These are phyloP conservation scores for Pythium folliculosum DNA, from an alignment of 352 stramenopile genomes.

Conservation along the genomic window DNA sequence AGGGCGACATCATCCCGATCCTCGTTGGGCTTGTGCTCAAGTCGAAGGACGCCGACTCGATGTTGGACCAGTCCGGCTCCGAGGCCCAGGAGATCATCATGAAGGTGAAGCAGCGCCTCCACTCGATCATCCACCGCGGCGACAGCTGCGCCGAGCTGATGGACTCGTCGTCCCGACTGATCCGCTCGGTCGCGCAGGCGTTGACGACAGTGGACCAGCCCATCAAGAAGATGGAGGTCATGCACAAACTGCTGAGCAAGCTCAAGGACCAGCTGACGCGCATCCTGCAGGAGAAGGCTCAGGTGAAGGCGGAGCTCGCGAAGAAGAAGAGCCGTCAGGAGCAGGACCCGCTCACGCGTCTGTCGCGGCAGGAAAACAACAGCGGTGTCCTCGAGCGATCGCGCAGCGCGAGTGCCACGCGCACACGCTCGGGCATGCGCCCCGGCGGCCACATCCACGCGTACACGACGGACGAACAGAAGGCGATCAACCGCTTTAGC, in stretches of 20 bases:
- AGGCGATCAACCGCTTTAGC: slow-evolving; percentile 24
- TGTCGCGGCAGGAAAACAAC: slow-evolving; percentile 36
- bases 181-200: slow-evolving; percentile 79
- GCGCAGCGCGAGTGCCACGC: slow-evolving; percentile 65
- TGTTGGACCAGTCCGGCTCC: slow-evolving; percentile 98
- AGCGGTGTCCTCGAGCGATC: slow-evolving; percentile 54
- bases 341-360: slow-evolving; percentile 29
- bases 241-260: slow-evolving; percentile 91
- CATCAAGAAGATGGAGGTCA: slow-evolving; percentile 92
- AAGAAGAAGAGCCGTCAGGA: slow-evolving; percentile 33
- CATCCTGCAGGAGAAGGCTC: slow-evolving; percentile 77
- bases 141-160: slow-evolving; percentile 81
- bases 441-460: slow-evolving; percentile 51
- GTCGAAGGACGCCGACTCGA: slow-evolving; percentile 91
- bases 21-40: slow-evolving; percentile 93
- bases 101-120: slow-evolving; percentile 85
- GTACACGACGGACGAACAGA: slow-evolving; percentile 44
- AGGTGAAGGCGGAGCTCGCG: slow-evolving; percentile 46
- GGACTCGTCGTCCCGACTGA: slow-evolving; percentile 74
- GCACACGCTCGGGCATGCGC: slow-evolving; percentile 30
- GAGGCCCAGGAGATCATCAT: slow-evolving; percentile 92
- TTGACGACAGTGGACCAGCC: slow-evolving; percentile 89
- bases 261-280: slow-evolving; percentile 92
- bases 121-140: slow-evolving; percentile 84
- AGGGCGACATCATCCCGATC: slow-evolving; percentile 99